A percentile compares a stretch with the other conserved stretches of the same genome.
These are phyloP conservation scores for Coprinopsis marcescibilis DNA, from an alignment of 768 basidiomycete species.

Conservation along the genomic window DNA sequence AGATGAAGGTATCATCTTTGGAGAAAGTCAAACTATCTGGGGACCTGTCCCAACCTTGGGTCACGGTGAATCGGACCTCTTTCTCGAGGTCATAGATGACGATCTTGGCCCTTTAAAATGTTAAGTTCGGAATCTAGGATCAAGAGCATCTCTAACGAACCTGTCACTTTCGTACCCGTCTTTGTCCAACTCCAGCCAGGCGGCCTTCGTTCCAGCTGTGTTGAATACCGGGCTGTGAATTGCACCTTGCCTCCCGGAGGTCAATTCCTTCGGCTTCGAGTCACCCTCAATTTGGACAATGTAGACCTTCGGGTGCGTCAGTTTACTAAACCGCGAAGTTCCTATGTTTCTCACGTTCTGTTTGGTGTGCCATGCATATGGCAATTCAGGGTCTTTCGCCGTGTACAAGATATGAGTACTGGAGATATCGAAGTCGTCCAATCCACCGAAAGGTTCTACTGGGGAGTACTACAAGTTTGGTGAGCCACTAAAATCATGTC, in stretches of 20 bases:
- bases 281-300: conserved; percentile 52
- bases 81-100: conserved; percentile 72
- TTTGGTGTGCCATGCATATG: conserved; percentile 82
- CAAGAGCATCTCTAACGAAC: conserved; percentile 25
- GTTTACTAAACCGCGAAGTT: background rate
- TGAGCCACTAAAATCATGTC: background rate
- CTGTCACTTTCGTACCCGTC: conserved; percentile 91
- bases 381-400: conserved; percentile 75
- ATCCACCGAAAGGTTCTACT: conserved; percentile 84
- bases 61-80: conserved; percentile 65
- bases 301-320: conserved; percentile 48
- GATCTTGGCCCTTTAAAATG: conserved; percentile 53
- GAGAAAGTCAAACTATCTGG: conserved; percentile 65
- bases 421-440: conserved; percentile 76
- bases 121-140: background rate
- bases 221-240: conserved; percentile 70
- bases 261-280: conserved; percentile 57
- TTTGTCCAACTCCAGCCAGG: conserved; percentile 82
- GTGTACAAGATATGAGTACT: conserved; percentile 70
- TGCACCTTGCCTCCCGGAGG: conserved; percentile 82
- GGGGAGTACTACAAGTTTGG: conserved; percentile 48
- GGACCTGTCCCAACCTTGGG: conserved; percentile 83
- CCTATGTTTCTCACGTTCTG: conserved; percentile 52
- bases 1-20: conserved; percentile 59
- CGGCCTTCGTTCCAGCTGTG: conserved; percentile 59